These are phyloP conservation scores for Leishmania guyanensis DNA, from an alignment of 208 protist species.

Conservation along the genomic window DNA sequence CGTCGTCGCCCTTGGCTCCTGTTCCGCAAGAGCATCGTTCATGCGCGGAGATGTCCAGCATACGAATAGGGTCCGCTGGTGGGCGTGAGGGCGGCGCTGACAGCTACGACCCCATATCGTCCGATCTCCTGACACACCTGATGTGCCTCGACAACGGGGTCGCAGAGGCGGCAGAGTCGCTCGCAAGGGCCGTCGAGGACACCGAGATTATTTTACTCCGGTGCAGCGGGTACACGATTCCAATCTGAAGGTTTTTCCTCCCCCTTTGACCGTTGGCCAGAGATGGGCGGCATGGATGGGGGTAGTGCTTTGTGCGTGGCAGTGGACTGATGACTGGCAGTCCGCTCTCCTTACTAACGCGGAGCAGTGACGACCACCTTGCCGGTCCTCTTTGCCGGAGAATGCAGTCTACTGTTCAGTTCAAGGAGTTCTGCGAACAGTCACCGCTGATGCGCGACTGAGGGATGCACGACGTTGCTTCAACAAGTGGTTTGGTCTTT, in stretches of 20 bases:
- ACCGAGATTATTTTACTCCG: slow-evolving; percentile 41
- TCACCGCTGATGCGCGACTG: background rate
- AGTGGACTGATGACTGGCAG: background rate
- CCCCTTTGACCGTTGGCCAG: background rate
- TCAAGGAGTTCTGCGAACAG: background rate
- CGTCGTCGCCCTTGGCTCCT: background rate
- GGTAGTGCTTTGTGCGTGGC: background rate
- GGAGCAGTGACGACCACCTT: background rate
- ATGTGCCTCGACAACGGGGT: background rate
- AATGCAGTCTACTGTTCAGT: background rate
- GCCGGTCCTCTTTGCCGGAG: background rate
- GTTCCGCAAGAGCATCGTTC: background rate
- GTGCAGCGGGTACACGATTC: slow-evolving; percentile 32
- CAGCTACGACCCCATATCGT: background rate
- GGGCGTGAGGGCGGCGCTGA: background rate
- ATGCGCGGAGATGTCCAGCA: background rate
- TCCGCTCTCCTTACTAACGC: background rate
- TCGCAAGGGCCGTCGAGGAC: slow-evolving; percentile 22
- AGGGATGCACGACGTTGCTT: background rate
- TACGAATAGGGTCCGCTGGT: background rate
- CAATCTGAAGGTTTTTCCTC: background rate
- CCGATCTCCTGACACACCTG: background rate
- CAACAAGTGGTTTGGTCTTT: background rate
- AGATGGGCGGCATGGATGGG: background rate
- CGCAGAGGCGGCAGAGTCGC: slow-evolving; percentile 2